These are phyloP conservation scores for Ceratocystis albifundus DNA, from an alignment of 2,329 filamentous ascomycete species.

Conservation along the genomic window DNA sequence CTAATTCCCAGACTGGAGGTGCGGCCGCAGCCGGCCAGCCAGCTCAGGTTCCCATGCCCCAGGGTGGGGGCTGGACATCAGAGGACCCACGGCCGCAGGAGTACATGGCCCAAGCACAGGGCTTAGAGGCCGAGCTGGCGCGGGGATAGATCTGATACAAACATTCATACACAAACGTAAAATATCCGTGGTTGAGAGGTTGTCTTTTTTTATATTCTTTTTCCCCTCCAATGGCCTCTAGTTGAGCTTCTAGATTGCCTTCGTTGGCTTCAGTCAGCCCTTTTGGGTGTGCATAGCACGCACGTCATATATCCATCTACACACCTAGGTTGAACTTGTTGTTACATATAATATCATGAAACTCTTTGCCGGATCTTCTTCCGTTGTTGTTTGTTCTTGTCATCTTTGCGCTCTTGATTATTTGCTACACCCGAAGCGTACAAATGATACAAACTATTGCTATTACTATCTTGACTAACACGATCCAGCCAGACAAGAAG, in stretches of 20 bases:
- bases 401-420: background rate
- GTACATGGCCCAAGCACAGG: slow-evolving; percentile 39
- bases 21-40: slow-evolving; percentile 29
- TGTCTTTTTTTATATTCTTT: background rate
- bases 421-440: background rate
- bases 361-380: background rate
- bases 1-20: slow-evolving; percentile 31
- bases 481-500: background rate
- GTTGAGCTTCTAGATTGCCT: background rate
- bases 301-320: background rate
- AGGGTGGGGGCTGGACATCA: slow-evolving; percentile 43
- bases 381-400: background rate
- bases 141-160: slow-evolving; percentile 12
- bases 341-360: slow-evolving; percentile 1
- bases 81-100: slow-evolving; percentile 52
- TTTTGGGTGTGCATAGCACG: background rate
- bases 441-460: background rate
- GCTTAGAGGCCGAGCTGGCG: slow-evolving; percentile 49
- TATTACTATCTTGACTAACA: too few relatives aligned
- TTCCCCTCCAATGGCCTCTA: background rate
- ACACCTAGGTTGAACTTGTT: background rate
- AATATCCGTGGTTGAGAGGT: background rate
- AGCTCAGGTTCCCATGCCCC: slow-evolving; percentile 43
- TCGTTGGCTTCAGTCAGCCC: background rate
- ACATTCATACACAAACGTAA: too few relatives aligned